Evolutionary conservation across 2,329 filamentous ascomycete genomes (phyloP), one percentile per base, ranked within the genome.

Genomic region (Thelonectria discophora): DNA sequence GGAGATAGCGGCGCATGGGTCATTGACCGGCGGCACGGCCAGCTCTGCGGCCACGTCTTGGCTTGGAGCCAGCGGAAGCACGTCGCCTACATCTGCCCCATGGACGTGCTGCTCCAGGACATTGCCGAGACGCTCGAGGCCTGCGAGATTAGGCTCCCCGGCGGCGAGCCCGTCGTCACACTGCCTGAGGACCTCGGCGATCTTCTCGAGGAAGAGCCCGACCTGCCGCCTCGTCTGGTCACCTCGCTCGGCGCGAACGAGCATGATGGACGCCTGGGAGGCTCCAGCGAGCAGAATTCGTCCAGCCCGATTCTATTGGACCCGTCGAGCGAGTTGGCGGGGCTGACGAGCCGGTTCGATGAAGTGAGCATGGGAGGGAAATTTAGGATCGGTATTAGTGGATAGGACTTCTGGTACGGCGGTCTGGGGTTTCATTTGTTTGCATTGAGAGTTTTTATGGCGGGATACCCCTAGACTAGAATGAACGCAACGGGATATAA

Each of bases 1-100:
- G 94, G 94, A 17, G 94, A 98, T 75, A 94, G 90, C 7, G 94
- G 94, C 4, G 94, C 94, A 0, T 98, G 94, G 94, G 87, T 98
- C 4, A 88, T 97, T 15, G 91, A 94, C 69, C 90, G 91, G 59
- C 84, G 85, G 6, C 83, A 88, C n/a, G 93, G 93, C 1, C 86
- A 88, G 39, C 87, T 97, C 3, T 95, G 92, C 69, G 94, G 94
- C 0, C 94, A 97, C 71, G 92, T 98, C 0, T 83, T 98, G 12
- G 94, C 94, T 0, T 97, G 91, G 88, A 94, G 90, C 68, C 86
- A 88, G 65, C 87, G 89, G 63, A 94, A 91, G 72, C 87, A 87
- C 43, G 89, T 93, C 5, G 93, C 93, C 0, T 98, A 97, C 75
- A 95, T 98, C 63, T 95, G 93, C 63, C 94, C 94, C 0, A 98